Conservation (phyloP, 2,329 filamentous ascomycete species). For the Clonostachys byssicola region DNA sequence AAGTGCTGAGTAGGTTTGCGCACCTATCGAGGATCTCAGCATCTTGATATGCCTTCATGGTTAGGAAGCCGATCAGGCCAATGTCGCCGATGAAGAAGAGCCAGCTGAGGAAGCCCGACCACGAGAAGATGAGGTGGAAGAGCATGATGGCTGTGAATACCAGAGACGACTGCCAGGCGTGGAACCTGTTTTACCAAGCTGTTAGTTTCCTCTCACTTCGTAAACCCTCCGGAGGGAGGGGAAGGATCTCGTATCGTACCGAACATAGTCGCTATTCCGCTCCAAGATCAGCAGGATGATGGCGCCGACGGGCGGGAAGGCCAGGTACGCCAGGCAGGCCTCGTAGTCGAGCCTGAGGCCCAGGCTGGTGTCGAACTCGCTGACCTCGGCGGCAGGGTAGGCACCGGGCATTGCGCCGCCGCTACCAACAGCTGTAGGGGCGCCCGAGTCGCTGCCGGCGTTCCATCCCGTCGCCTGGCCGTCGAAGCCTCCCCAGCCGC, state of each 20-base stretch:
- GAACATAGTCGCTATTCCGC: conserved; percentile 94
- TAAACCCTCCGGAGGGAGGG: neutral
- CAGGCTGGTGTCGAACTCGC: conserved; percentile 87
- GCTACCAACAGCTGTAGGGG: conserved; percentile 7
- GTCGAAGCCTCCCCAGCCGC: conserved; percentile 42
- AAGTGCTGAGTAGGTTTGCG: conserved; percentile 23
- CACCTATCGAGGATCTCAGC: conserved; percentile 64
- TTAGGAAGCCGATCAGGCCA: conserved; percentile 70
- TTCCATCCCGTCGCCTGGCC: conserved; percentile 24
- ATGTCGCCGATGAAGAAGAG: conserved; percentile 74
- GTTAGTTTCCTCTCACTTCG: neutral
- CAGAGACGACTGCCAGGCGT: conserved; percentile 91
- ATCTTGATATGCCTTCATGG: conserved; percentile 78
- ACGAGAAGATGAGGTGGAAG: conserved; percentile 80
- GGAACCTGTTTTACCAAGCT: conserved; percentile 57
- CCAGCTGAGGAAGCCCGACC: conserved; percentile 82
- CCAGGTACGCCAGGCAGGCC: conserved; percentile 83
- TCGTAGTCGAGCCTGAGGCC: conserved; percentile 86
- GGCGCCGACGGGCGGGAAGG: conserved; percentile 79
- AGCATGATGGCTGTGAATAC: conserved; percentile 73
- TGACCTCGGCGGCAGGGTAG: conserved; percentile 48
- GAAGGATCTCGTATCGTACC: conserved; percentile 53
- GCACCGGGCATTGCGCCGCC: conserved; percentile 23
- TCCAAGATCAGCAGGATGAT: conserved; percentile 82
- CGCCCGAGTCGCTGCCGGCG: conserved; percentile 4